Percentiles rank a stretch among this genome's conserved stretches.
phyloP scores from a whole-genome alignment of 257 asterid species.

The Henckelia pumila region DNA sequence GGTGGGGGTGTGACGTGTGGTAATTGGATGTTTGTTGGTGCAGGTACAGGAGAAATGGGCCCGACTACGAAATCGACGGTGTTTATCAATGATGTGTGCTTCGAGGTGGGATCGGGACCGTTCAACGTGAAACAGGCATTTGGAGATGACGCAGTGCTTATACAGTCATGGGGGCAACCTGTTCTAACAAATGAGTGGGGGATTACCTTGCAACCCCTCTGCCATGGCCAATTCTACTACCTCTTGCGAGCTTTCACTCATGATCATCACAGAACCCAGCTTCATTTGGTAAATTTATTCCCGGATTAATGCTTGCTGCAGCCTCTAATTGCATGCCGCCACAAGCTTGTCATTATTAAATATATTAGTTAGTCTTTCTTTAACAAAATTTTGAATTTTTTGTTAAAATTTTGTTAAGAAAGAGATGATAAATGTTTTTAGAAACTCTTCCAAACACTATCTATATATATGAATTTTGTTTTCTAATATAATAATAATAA shows the following conservation, averaged over 20 bases:
- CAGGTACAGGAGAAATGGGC: conserved; percentile 34
- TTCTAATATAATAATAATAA: no score
- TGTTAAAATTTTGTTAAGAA: no score
- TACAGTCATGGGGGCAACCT: conserved; percentile 73
- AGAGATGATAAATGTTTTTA: no score
- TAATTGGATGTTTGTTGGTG: conserved; percentile 40
- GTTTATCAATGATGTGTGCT: conserved; percentile 80
- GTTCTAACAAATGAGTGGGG: conserved; percentile 86
- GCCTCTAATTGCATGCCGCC: no score
- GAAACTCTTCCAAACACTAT: no score
- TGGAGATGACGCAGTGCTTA: conserved; percentile 73
- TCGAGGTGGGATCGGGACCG: conserved; percentile 69
- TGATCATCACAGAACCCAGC: no score
- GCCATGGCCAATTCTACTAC: conserved; percentile 73
- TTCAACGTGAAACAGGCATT: conserved; percentile 76
- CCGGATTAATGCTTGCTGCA: no score
- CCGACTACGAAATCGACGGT: conserved; percentile 68
- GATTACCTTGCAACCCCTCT: conserved; percentile 63
- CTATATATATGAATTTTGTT: no score
- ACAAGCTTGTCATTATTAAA: no score
- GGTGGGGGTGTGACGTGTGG: conserved; percentile 29
- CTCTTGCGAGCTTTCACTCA: no score
- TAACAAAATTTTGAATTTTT: no score
- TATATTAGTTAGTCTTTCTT: no score
- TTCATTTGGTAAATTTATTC: conserved; percentile 41